Evolutionary conservation across 116 monocot genomes (phyloP), one percentile per base, ranked within the genome.

Genomic region (Dioscorea cayenensis): DNA sequence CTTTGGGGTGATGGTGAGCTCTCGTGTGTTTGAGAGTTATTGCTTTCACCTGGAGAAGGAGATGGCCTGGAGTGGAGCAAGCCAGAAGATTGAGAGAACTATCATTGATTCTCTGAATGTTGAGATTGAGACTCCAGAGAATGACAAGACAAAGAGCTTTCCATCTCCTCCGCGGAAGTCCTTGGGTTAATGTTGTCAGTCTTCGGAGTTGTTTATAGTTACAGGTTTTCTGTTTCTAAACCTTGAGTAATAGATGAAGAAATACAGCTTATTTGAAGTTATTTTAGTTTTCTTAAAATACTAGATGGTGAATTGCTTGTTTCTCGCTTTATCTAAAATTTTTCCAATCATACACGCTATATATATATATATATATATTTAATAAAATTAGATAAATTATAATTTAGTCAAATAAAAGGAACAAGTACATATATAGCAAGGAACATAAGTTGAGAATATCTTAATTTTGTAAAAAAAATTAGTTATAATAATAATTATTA

Each of bases 21-120:
- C 82, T 0, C 80, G 66, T 1, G 86, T 77, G 22, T 96, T 85
- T 52, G 87, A 90, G 70, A 82, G 68, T 80, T 96, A 90, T 63
- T 73, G 84, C 73, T 61, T 76, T 7, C 84, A 88, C 48, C 49
- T 96, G 55, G 85, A 96, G 70, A 92, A 87, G 80, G 90, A 87
- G 43, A 73, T 84, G 84, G 36, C 66, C 35, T 71, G 29, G 60
- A 48, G 27, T 43, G 66, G 63, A 14, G 52, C 29, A 28, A 37
- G 12, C 12, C 29, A 35, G 25, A 66, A 60, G 66, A 60, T 38
- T 6, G 28, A 16, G 10, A 65, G 66, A 38, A 0, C 49, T 27
- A 74, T 66, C 20, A 21, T 12, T 28, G 51, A 55, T 29, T 37
- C 32, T 12, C 16, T 38, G 13, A n/a, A 20, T 32, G 35, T 14